Evolutionary conservation across 129 eudicot species (phyloP), one percentile per base, ranked within the genome.

Genomic region (Artemisia annua): DNA sequence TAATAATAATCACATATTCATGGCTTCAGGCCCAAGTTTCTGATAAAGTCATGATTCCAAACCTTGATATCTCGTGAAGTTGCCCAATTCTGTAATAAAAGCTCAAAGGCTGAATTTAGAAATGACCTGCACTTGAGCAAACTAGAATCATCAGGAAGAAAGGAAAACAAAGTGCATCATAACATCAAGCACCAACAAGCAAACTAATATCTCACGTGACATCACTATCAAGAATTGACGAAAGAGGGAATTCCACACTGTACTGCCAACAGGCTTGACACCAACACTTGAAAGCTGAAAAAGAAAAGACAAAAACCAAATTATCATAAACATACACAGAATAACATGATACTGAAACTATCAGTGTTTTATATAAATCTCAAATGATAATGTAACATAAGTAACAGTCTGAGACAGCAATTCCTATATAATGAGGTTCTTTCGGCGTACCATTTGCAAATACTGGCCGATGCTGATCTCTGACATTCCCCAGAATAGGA

Each of bases 231-330:
- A 88, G 83, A 79, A 82, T 69, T 57, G 91, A 78, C 51, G 65
- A 79, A 67, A 89, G 82, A 63, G 89, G 79, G 63, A 75, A 83
- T 76, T 95, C 97, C 71, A 83, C 81, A 67, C 88, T 69, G 49
- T 88, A 91, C 51, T 88, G 99, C 87, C 91, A 90, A 75, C 92
- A 86, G 64, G 99, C 97, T 80, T 88, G 96, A 80, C 99, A 95
- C 99, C 99, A 95, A 80, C 97, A 95, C 85, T 87, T 95, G 78
- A 95, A 83, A 20, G 97, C 99, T 95, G 85, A 16, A 82, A 76
- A 67, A 76, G 24, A 59, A 3, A 78, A 3, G 18, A 68, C 28
- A 72, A 60, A 50, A 69, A 76, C 17, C 56, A 56, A 56, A 20
- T 48, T n/a, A 49, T 2, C 15, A 35, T 19, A 54, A 70, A 6